Base-by-base conservation (phyloP, 257 asterid genomes). In the Craterostigma plantagineum region DNA sequence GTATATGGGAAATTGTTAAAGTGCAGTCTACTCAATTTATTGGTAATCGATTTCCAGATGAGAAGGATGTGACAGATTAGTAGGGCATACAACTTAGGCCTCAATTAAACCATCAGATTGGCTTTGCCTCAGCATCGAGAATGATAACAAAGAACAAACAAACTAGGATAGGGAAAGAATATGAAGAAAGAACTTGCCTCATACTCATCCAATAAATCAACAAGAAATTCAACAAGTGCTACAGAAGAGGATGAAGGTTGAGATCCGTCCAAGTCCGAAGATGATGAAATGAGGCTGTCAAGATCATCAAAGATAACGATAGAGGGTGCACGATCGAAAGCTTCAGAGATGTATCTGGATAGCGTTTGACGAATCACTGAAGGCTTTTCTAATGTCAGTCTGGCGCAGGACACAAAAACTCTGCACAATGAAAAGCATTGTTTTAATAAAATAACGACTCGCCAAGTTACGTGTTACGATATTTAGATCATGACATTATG, bases 261-360 rank as follows among this genome's bases (percentile, higher is more conserved):
- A 73, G 87, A 68, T 41, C 81, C 91, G 49, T 79, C 98, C 48
- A 69, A 43, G 36, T 83, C 92, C 8, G 84, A 64, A 63, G 92
- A 64, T 51, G 92, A 65, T 27, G 81, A 58, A 52, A 90, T 54
- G 14, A 90, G 85, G 74, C 80, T 66, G 53, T 90, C 98, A 63
- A 90, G 78, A 79, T 90, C 98, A 68, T 90, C 98, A 64, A 90
- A 76, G 55, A 90, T 55, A 42, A 90, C 53, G 57, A 79, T 71
- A 46, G 98, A 82, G 54, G 98, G 98, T 18, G 93, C 77, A 67
- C 67, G 79, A 65, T 82, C 93, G 49, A 82, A 55, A 30, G 92
- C 98, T 63, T 82, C 91, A 35, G 93, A 58, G 43, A 79, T 66
- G 67, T 67, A 66, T 50, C 73, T 62, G 17, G 81, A 66, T 58